Percentiles rank a stretch among this genome's conserved stretches.
These are phyloP conservation scores for Achlya hypogyna DNA, from an alignment of 352 stramenopile genomes.

Conservation along the genomic window DNA sequence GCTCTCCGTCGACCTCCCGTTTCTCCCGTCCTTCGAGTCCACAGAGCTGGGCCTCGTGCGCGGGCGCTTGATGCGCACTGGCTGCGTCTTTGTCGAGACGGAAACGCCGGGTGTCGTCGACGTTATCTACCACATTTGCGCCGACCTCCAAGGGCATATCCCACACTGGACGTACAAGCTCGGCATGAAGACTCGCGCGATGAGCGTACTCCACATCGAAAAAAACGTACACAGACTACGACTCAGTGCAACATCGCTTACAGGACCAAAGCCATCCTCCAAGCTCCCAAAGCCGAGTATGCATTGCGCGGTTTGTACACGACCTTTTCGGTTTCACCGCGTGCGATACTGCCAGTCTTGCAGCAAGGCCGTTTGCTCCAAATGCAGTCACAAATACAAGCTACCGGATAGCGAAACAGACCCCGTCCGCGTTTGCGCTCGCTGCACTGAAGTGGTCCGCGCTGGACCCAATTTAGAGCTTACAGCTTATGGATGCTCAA, in stretches of 20 bases:
- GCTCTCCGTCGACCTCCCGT: constrained; percentile 1
- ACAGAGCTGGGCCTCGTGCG: neutral
- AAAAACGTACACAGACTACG: neutral
- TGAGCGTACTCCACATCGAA: neutral
- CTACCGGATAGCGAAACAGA: neutral
- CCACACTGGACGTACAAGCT: constrained; percentile 31
- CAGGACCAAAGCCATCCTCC: neutral
- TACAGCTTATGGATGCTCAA: neutral
- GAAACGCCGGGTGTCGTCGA: constrained; percentile 5
- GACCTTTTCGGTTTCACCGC: neutral
- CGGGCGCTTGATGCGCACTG: neutral
- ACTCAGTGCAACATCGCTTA: neutral
- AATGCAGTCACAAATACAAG: neutral
- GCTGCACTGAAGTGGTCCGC: neutral
- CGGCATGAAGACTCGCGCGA: constrained; percentile 44
- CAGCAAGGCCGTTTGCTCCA: neutral
- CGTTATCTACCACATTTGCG: neutral
- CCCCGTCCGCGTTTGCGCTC: neutral
- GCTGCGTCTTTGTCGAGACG: constrained; percentile 17
- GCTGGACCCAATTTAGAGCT: neutral
- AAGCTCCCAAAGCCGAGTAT: neutral
- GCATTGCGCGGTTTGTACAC: neutral
- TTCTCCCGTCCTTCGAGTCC: neutral
- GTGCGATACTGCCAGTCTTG: neutral
- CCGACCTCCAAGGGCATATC: constrained; percentile 4